phyloP scores from a whole-genome alignment of 73 alveolate species.

The Uronychia setigera region DNA sequence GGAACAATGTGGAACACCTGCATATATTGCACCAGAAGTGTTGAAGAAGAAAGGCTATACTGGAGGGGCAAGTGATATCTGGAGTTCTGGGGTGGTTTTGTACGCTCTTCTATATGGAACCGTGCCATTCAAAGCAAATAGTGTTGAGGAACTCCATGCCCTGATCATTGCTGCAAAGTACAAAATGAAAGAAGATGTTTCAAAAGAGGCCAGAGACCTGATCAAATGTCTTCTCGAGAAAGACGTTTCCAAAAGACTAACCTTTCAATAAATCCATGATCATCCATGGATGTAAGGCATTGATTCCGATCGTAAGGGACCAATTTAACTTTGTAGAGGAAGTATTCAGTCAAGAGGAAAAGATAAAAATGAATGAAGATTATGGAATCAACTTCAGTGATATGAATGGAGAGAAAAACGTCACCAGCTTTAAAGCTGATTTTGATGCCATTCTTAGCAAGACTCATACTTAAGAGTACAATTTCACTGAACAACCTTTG shows the following conservation, averaged over 20 bases:
- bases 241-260: conserved; percentile 20
- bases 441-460: conserved; percentile 16
- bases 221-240: conserved; percentile 22
- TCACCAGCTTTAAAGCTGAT: conserved; percentile 7
- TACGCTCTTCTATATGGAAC: conserved; percentile 63
- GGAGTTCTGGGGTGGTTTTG: conserved; percentile 82
- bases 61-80: conserved; percentile 79
- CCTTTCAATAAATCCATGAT: conserved; percentile 1
- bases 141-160: conserved; percentile 36
- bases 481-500: conserved; percentile 47
- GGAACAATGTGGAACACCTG: conserved; percentile 92
- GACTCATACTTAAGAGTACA: conserved; percentile 44
- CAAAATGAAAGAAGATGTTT: conserved; percentile 29
- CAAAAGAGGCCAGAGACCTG: conserved; percentile 25
- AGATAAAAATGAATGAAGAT: conserved; percentile 21
- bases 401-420: background rate
- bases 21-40: conserved; percentile 88
- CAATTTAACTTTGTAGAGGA: conserved; percentile 8
- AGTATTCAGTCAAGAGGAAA: conserved; percentile 22
- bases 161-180: conserved; percentile 31
- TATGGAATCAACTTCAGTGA: conserved; percentile 22
- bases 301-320: conserved; percentile 8
- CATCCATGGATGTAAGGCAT: conserved; percentile 33
- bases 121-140: conserved; percentile 40
- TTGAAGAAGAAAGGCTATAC: conserved; percentile 78